Conservation (phyloP, 345 rosid genomes). For the Gossypium longicalyx region DNA sequence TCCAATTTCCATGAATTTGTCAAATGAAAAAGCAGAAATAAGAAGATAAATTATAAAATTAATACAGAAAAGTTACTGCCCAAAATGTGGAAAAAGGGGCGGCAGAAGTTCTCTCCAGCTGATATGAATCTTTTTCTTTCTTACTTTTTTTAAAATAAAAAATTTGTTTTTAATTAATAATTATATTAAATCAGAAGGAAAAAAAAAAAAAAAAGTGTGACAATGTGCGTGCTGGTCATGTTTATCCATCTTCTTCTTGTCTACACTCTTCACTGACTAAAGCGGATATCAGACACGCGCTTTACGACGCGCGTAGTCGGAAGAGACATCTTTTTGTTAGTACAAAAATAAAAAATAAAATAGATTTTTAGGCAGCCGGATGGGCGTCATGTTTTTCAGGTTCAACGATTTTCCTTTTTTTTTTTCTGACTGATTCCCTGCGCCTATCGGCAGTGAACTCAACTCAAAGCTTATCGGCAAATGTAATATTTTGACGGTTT, state of each 20-base stretch:
- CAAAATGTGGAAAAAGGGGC: conserved; percentile 4
- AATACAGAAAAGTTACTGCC: not conserved
- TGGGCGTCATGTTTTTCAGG: not conserved
- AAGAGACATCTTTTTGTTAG: not conserved
- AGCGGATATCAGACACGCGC: not conserved
- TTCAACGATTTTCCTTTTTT: not conserved
- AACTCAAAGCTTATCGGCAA: too few relatives aligned
- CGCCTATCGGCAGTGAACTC: not conserved
- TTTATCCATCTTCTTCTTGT: not conserved
- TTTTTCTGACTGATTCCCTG: not conserved
- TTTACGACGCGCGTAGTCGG: not conserved
- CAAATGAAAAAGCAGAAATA: not conserved
- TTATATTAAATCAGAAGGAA: not conserved
- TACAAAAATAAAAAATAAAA: not conserved
- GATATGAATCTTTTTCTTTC: not conserved
- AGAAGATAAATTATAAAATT: not conserved
- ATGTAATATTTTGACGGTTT: too few relatives aligned
- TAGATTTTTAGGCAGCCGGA: not conserved
- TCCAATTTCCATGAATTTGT: conserved; percentile 28
- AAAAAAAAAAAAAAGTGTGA: not conserved
- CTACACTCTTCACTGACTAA: not conserved
- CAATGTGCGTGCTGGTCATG: not conserved
- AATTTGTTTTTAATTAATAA: not conserved
- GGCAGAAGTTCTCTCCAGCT: not conserved
- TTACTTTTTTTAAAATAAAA: too few relatives aligned